phyloP scores from a whole-genome alignment of 495 filamentous ascomycete species.

The Penicillium waksmanii region DNA sequence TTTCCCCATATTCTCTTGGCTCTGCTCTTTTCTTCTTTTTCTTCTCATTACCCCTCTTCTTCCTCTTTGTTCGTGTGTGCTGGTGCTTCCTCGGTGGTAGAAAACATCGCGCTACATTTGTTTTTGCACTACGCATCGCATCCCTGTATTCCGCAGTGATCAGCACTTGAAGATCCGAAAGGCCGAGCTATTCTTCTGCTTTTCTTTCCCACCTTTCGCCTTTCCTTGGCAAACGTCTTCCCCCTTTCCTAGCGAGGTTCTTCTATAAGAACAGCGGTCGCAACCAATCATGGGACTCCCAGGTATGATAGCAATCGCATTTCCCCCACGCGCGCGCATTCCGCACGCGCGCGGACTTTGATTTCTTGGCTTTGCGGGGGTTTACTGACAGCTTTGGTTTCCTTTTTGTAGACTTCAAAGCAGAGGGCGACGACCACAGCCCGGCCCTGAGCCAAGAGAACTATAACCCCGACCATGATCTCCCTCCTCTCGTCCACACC shows the following conservation, averaged over 20 bases:
- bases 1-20: conserved; percentile 1
- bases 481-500: conserved; percentile 49
- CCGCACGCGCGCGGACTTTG: not conserved
- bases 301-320: conserved; percentile 16
- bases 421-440: conserved; percentile 35
- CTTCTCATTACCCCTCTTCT: not conserved
- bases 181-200: not conserved
- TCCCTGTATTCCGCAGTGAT: conserved; percentile 23
- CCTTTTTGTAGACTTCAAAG: conserved; percentile 8
- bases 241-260: not conserved
- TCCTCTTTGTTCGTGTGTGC: not conserved
- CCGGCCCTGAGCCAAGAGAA: conserved; percentile 18
- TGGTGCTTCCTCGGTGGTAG: not conserved
- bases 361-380: conserved; percentile 4
- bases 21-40: not conserved
- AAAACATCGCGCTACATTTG: conserved; percentile 1
- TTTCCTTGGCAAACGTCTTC: not conserved
- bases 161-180: conserved; percentile 15
- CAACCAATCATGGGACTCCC: conserved; percentile 23
- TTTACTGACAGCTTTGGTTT: not conserved
- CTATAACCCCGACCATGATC: conserved; percentile 21
- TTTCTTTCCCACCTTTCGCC: conserved; percentile 2
- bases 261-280: conserved; percentile 1
- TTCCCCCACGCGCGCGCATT: not conserved
- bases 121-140: conserved; percentile 6